A percentile compares a stretch with the other conserved stretches of the same genome.
Conservation (phyloP, 2,329 filamentous ascomycete species). For the Sclerotinia nivalis region DNA sequence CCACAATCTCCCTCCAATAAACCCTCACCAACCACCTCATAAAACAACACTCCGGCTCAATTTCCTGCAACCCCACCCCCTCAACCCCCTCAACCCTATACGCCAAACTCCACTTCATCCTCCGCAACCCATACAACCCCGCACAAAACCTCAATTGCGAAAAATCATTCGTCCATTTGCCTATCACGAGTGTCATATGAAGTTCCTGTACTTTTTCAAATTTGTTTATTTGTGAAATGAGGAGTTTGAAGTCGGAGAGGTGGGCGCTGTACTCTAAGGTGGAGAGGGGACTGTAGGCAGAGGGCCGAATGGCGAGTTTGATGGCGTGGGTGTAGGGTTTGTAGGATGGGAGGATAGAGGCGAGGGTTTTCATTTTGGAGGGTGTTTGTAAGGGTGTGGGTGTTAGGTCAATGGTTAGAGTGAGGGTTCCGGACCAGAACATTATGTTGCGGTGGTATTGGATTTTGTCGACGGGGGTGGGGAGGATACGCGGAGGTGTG, state of each 20-base stretch:
- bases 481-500: not conserved
- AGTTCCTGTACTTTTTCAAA: not conserved
- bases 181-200: not conserved
- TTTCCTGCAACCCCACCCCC: not conserved
- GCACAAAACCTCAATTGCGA: not conserved
- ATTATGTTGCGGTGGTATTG: not conserved
- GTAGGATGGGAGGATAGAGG: not conserved
- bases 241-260: not conserved
- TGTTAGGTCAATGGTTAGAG: not conserved
- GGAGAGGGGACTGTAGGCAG: not conserved
- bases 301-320: not conserved
- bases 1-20: not conserved
- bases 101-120: not conserved
- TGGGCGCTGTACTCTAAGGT: not conserved
- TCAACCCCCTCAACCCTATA: not conserved
- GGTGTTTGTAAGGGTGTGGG: not conserved
- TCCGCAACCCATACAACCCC: not conserved
- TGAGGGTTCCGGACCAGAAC: not conserved
- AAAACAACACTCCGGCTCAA: not conserved
- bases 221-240: not conserved
- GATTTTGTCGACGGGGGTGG: not conserved
- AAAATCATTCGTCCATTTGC: not conserved
- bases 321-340: not conserved
- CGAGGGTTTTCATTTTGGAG: not conserved
- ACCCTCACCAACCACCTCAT: not conserved